Conservation (phyloP, 2,329 filamentous ascomycete genomes). For the Pseudopyrenochaeta lycopersici region DNA sequence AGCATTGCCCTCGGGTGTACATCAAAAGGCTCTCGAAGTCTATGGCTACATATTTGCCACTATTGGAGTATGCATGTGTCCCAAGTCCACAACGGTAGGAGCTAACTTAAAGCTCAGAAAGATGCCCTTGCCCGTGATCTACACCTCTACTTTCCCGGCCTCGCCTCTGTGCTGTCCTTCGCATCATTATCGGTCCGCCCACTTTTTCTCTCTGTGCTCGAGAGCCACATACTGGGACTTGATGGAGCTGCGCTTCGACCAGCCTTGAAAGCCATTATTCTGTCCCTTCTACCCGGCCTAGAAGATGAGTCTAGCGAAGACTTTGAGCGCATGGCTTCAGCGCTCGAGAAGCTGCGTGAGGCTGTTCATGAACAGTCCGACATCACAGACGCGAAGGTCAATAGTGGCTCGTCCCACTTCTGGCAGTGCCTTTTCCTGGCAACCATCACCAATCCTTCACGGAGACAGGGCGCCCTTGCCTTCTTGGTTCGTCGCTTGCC, state of each 20-base stretch:
- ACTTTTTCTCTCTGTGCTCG: slow-evolving; percentile 83
- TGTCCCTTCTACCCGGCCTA: slow-evolving; percentile 88
- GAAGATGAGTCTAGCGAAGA: slow-evolving; percentile 98
- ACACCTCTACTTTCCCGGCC: slow-evolving; percentile 85
- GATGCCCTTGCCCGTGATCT: slow-evolving; percentile 84
- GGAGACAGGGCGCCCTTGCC: slow-evolving; percentile 85
- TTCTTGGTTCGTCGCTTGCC: slow-evolving; percentile 85
- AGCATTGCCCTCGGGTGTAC: slow-evolving; percentile 90
- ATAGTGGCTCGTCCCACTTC: slow-evolving; percentile 81
- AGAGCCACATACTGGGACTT: slow-evolving; percentile 79
- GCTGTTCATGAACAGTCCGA: slow-evolving; percentile 66
- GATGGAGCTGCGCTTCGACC: slow-evolving; percentile 78
- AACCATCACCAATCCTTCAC: slow-evolving; percentile 85
- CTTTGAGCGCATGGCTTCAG: slow-evolving; percentile 84
- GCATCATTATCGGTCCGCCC: slow-evolving; percentile 91
- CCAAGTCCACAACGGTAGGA: slow-evolving; percentile 10
- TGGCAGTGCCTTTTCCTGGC: slow-evolving; percentile 98
- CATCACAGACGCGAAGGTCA: slow-evolving; percentile 43
- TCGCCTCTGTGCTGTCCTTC: slow-evolving; percentile 90
- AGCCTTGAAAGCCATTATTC: slow-evolving; percentile 86
- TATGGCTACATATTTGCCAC: slow-evolving; percentile 89
- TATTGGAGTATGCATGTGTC: slow-evolving; percentile 68
- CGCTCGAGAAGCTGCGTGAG: slow-evolving; percentile 80
- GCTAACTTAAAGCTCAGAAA: slow-evolving; percentile 53
- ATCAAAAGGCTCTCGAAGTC: slow-evolving; percentile 95